These are phyloP conservation scores for Polyporus tsugae DNA, from an alignment of 1,284 basidiomycete species.

Conservation along the genomic window DNA sequence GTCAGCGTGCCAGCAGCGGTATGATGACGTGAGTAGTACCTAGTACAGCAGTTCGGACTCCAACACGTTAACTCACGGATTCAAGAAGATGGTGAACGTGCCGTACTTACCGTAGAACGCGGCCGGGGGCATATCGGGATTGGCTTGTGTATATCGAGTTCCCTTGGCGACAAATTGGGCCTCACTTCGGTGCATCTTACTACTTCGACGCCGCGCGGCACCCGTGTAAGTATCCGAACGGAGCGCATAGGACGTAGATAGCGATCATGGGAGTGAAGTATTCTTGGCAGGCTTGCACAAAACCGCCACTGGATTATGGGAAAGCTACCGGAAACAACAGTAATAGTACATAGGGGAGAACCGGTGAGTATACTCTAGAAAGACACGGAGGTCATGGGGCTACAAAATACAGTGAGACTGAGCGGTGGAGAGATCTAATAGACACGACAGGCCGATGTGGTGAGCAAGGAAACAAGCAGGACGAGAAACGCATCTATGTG, in stretches of 20 bases:
- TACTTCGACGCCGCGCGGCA: neutral
- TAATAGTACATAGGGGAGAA: neutral
- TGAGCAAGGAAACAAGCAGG: neutral
- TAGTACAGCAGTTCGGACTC: neutral
- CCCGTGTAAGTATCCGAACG: neutral
- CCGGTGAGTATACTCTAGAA: neutral
- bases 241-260: neutral
- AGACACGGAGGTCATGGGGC: neutral
- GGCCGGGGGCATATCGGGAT: neutral
- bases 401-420: neutral
- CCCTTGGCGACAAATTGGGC: neutral
- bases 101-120: neutral
- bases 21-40: neutral
- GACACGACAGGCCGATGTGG: neutral
- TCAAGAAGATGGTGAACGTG: neutral
- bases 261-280: neutral
- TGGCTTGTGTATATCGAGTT: neutral
- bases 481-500: slow-evolving; percentile 1
- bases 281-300: neutral
- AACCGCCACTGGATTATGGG: neutral
- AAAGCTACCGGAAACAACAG: neutral
- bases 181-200: neutral
- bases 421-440: slow-evolving; percentile 1
- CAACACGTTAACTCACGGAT: neutral
- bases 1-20: neutral